Conservation (phyloP, 2,329 filamentous ascomycete species). For the Uncinocarpus reesii region DNA sequence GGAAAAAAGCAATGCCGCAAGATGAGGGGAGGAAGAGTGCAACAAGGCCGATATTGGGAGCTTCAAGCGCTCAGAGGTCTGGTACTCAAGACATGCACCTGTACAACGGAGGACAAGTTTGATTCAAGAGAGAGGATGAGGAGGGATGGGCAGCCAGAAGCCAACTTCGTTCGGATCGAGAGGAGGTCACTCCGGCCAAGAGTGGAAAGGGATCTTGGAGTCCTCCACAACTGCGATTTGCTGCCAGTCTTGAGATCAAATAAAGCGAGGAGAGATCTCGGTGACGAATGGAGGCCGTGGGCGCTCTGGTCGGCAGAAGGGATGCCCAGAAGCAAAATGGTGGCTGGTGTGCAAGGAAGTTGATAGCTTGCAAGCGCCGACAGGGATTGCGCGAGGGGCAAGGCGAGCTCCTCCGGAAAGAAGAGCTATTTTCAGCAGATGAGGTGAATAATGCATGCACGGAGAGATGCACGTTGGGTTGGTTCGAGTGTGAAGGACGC, state of each 20-base stretch:
- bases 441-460: background rate
- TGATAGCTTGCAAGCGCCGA: slow-evolving; percentile 15
- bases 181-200: background rate
- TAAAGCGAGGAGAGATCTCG: background rate
- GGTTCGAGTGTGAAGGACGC: background rate
- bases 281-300: background rate
- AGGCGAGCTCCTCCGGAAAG: background rate
- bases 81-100: slow-evolving; percentile 3
- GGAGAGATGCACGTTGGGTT: slow-evolving; percentile 3
- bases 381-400: slow-evolving; percentile 8
- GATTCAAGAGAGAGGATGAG: background rate
- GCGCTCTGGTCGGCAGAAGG: background rate
- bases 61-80: background rate
- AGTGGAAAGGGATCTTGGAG: background rate
- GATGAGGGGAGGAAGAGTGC: background rate
- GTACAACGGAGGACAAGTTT: slow-evolving; percentile 7
- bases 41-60: background rate
- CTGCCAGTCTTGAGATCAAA: slow-evolving; percentile 4
- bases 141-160: background rate
- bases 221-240: slow-evolving; percentile 9
- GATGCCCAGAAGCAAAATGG: slow-evolving; percentile 7
- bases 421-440: background rate
- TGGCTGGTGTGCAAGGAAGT: slow-evolving; percentile 12
- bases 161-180: background rate
- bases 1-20: slow-evolving; percentile 1